Evolutionary conservation across 441 rosid species (phyloP).

Genomic region (Sinapis alba): DNA sequence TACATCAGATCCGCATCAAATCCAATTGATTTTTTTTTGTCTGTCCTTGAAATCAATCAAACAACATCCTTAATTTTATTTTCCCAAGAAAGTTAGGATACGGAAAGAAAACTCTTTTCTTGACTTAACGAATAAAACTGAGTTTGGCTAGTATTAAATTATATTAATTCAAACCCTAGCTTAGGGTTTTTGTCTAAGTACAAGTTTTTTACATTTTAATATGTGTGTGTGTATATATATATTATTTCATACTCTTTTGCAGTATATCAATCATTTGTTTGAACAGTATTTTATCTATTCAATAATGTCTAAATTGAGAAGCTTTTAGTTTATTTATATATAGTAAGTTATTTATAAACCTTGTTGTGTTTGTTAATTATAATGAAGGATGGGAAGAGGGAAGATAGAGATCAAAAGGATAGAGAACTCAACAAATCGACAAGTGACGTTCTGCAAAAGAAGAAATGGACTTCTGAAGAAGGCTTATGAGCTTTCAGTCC

Average conservation of each 20-base stretch:
- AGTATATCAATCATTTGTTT: constrained; percentile 1
- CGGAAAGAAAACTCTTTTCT: background rate
- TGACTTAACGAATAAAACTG: background rate
- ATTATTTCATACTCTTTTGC: background rate
- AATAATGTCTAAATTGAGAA: background rate
- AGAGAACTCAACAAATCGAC: constrained; percentile 60
- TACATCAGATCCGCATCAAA: constrained; percentile 32
- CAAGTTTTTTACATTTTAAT: background rate
- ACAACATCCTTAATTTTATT: constrained; percentile 26
- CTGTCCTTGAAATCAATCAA: constrained; percentile 31
- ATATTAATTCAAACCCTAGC: constrained; percentile 28
- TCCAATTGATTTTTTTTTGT: constrained; percentile 25
- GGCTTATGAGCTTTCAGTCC: constrained; percentile 62
- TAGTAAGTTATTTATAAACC: background rate
- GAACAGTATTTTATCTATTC: background rate
- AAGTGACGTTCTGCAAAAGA: constrained; percentile 70
- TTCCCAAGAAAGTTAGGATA: constrained; percentile 23
- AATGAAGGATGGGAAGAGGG: constrained; percentile 59
- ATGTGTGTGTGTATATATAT: no score
- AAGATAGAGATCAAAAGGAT: constrained; percentile 63
- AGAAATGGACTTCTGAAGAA: constrained; percentile 68
- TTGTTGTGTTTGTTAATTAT: background rate
- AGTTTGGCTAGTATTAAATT: background rate
- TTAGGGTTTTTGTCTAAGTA: constrained; percentile 19
- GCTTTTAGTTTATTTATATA: background rate